Percentiles rank a stretch among this genome's conserved stretches.
These are phyloP conservation scores for Immersiella caudata DNA, from an alignment of 495 filamentous ascomycete genomes.

Conservation along the genomic window DNA sequence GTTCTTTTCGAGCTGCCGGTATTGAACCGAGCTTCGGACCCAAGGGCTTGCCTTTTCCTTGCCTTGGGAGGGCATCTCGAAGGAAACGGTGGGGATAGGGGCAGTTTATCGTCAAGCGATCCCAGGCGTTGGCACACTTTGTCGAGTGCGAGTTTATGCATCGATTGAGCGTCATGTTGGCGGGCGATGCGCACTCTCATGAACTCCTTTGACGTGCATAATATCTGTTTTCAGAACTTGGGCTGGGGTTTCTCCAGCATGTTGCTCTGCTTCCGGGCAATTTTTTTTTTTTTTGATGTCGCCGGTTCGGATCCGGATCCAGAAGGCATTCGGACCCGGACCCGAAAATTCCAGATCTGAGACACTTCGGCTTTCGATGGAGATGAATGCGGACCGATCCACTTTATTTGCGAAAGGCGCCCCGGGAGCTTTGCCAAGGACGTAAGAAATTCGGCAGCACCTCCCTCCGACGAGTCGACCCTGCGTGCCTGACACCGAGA, in stretches of 20 bases:
- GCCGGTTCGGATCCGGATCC: not conserved
- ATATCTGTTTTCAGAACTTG: not conserved
- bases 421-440: too few relatives aligned
- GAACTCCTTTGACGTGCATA: not conserved
- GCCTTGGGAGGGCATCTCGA: not conserved
- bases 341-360: not conserved
- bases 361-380: not conserved
- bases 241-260: not conserved
- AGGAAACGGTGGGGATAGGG: not conserved
- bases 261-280: not conserved
- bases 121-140: not conserved
- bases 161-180: not conserved
- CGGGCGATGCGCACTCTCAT: not conserved
- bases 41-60: not conserved
- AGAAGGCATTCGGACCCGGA: not conserved
- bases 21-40: not conserved
- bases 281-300: not conserved
- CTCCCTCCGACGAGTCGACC: too few relatives aligned
- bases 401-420: not conserved
- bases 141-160: not conserved
- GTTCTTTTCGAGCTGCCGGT: not conserved
- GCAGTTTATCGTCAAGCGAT: not conserved
- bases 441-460: too few relatives aligned
- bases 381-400: not conserved
- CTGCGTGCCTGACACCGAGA: too few relatives aligned